These are phyloP conservation scores for Termitomyces sp. DNA, from an alignment of 768 basidiomycete species.

Conservation along the genomic window DNA sequence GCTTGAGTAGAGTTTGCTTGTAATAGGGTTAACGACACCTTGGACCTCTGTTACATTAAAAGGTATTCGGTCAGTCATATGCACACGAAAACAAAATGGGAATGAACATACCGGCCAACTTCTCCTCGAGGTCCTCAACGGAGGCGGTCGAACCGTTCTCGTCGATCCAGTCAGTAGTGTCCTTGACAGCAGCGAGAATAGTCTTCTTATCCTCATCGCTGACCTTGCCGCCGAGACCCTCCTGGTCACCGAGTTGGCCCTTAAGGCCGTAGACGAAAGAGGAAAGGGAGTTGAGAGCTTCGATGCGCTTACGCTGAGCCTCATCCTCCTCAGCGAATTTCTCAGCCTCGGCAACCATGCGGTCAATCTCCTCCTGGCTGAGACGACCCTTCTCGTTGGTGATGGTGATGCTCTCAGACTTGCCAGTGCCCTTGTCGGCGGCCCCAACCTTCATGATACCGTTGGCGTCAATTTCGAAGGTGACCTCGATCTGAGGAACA, in stretches of 20 bases:
- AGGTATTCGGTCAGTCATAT: slow-evolving; percentile 1
- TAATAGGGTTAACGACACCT: slow-evolving; percentile 76
- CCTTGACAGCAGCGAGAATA: slow-evolving; percentile 78
- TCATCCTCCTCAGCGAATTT: slow-evolving; percentile 73
- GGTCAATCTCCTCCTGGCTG: slow-evolving; percentile 86
- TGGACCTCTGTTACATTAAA: slow-evolving; percentile 51
- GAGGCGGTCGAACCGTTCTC: slow-evolving; percentile 71
- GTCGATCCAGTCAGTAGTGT: slow-evolving; percentile 90
- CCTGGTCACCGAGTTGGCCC: slow-evolving; percentile 79
- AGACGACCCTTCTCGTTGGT: slow-evolving; percentile 96
- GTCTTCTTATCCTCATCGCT: slow-evolving; percentile 81
- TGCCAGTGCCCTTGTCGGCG: slow-evolving; percentile 91
- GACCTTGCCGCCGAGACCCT: slow-evolving; percentile 90
- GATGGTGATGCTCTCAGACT: slow-evolving; percentile 88
- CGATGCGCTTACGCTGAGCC: slow-evolving; percentile 77
- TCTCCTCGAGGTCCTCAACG: slow-evolving; percentile 91
- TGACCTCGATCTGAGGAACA: slow-evolving; percentile 96
- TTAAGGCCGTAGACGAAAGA: slow-evolving; percentile 85
- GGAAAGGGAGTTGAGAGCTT: slow-evolving; percentile 79
- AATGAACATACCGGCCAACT: slow-evolving; percentile 50
- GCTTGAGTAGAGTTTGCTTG: slow-evolving; percentile 69
- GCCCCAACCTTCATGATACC: slow-evolving; percentile 95
- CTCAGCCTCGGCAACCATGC: slow-evolving; percentile 94
- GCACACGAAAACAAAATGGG: neutral
- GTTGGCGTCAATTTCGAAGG: slow-evolving; percentile 93